A percentile compares a stretch with the other conserved stretches of the same genome.
Evolutionary conservation across 192 early-diverging fungal genomes (phyloP).

Genomic region (Coemansia sp.): DNA sequence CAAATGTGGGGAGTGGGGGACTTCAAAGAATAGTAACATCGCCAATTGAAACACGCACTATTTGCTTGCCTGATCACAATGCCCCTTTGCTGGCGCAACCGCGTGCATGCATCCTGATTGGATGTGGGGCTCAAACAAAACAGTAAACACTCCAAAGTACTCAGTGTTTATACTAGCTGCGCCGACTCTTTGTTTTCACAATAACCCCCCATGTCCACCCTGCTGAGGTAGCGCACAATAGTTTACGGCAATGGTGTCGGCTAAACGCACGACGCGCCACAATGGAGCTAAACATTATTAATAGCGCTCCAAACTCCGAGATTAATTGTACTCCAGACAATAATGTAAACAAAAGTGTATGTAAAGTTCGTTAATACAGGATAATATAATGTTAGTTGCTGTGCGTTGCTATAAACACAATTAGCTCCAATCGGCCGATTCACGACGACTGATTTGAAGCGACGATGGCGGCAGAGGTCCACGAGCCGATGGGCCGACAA

Average conservation of each 20-base stretch:
- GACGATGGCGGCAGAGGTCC: not conserved
- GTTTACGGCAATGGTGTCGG: not conserved
- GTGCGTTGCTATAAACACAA: not conserved
- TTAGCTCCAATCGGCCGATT: constrained; percentile 4
- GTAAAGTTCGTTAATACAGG: not conserved
- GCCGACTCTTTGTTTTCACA: not conserved
- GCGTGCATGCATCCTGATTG: constrained; percentile 2
- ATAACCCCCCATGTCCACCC: not conserved
- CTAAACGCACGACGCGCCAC: not conserved
- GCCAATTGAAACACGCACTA: not conserved
- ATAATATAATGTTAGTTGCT: not conserved
- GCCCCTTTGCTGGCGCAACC: not conserved
- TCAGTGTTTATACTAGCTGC: not conserved
- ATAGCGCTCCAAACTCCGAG: not conserved
- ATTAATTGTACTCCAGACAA: not conserved
- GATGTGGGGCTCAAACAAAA: not conserved
- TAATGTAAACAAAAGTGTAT: not conserved
- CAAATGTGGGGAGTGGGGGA: not conserved
- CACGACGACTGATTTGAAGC: constrained; percentile 2
- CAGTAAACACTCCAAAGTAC: not conserved
- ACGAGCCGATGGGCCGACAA: constrained; percentile 5
- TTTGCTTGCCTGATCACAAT: constrained; percentile 1
- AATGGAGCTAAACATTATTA: not conserved
- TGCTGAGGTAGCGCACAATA: not conserved
- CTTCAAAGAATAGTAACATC: not conserved